Percentiles rank a stretch among this genome's conserved stretches.
Conservation (phyloP, 805 yeast genomes). For the Yamadazyma sp. region DNA sequence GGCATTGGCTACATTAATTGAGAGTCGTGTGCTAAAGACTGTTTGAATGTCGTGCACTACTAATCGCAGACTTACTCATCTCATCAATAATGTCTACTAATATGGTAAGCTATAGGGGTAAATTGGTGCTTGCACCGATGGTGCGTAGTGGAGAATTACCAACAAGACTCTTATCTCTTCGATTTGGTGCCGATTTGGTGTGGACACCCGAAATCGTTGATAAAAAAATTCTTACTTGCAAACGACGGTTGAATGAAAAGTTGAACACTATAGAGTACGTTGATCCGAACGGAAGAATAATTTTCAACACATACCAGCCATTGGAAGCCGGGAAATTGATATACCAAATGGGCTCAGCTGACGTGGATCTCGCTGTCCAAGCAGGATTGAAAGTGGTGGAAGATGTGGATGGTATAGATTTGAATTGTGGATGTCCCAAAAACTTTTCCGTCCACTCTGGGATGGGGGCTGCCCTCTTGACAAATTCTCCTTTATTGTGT, state of each 20-base stretch:
- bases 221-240: constrained; percentile 72
- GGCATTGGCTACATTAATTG: too few relatives aligned
- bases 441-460: constrained; percentile 93
- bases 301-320: constrained; percentile 70
- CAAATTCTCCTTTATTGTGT: constrained; percentile 77
- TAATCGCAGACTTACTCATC: constrained; percentile 1
- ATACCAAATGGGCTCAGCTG: constrained; percentile 88
- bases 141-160: constrained; percentile 96
- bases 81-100: too few relatives aligned
- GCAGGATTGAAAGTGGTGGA: constrained; percentile 80
- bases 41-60: too few relatives aligned
- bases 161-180: constrained; percentile 73
- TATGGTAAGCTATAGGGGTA: constrained; percentile 60
- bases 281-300: constrained; percentile 44
- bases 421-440: constrained; percentile 97
- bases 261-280: constrained; percentile 64
- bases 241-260: constrained; percentile 56
- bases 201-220: constrained; percentile 96
- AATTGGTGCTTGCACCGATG: constrained; percentile 92
- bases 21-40: too few relatives aligned
- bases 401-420: constrained; percentile 91
- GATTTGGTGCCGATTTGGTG: constrained; percentile 89
- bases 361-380: constrained; percentile 79
- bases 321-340: constrained; percentile 67
- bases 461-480: constrained; percentile 93